phyloP scores from a whole-genome alignment of 2,329 filamentous ascomycete genomes.

The Colletotrichum tropicicola region DNA sequence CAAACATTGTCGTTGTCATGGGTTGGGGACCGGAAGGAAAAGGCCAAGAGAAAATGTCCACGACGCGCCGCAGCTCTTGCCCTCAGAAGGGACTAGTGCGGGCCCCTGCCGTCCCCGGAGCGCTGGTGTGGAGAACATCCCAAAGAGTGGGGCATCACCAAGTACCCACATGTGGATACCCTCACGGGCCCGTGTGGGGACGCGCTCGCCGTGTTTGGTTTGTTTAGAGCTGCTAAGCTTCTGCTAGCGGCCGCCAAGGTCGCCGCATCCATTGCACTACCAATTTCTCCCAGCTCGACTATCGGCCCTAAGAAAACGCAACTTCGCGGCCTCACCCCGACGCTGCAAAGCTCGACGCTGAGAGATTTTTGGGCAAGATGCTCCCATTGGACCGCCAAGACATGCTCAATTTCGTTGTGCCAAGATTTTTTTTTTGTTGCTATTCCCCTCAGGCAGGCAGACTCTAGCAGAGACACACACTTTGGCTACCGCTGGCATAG shows the following conservation, averaged over 20 bases:
- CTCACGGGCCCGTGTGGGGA: not conserved
- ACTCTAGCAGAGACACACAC: not conserved
- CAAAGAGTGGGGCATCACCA: no score
- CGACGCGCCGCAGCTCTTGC: not conserved
- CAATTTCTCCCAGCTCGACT: not conserved
- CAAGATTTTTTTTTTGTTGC: not conserved
- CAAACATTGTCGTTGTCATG: not conserved
- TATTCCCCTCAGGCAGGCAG: no score
- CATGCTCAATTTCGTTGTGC: not conserved
- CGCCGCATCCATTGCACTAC: slow-evolving; percentile 23
- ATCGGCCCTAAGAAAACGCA: slow-evolving; percentile 25
- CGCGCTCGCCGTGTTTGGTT: slow-evolving; percentile 7
- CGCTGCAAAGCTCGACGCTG: not conserved
- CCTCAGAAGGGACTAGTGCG: not conserved
- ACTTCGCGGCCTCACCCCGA: slow-evolving; percentile 9
- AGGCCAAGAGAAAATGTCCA: not conserved
- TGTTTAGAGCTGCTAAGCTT: slow-evolving; percentile 31
- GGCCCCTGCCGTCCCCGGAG: slow-evolving; percentile 18
- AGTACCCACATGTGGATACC: not conserved
- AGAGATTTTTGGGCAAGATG: slow-evolving; percentile 22
- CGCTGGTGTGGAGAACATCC: not conserved
- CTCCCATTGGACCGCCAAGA: slow-evolving; percentile 27
- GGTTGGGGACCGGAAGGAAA: not conserved
- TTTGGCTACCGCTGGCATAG: not conserved
- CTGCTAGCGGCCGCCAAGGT: slow-evolving; percentile 27